Base-by-base conservation (phyloP, 495 filamentous ascomycete genomes). In the Tuber melanosporum region DNA sequence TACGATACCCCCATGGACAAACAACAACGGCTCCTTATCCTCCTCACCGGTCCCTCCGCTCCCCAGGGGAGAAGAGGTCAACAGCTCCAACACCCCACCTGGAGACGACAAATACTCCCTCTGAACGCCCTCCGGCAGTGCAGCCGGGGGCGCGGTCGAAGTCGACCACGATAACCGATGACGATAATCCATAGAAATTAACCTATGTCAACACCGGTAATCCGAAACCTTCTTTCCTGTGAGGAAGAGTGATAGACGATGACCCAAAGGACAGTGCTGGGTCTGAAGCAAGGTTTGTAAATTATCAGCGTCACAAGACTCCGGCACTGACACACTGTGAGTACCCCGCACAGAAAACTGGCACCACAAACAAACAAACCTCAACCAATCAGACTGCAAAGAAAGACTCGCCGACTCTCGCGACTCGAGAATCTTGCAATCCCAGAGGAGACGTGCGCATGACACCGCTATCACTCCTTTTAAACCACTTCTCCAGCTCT, bases 1-100 rank as follows among this genome's bases (percentile, higher is more conserved):
- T 22, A n/a, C n/a, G n/a, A n/a, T n/a, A 77, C 70, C 72, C 70
- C 70, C 75, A 78, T 79, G 75, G 19, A 74, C 32, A 79, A 78
- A 78, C 49, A 78, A 72, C 10, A 79, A 26, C 36, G 72, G 72
- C 15, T 72, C 46, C 46, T 52, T 74, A 26, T 39, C 42, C 39
- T 71, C 45, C 22, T 19, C 46, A 32, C 20, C 46, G 7, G 2
- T 17, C 15, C 39, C n/a, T 8, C 42, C 39, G 42, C 52, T n/a
- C 3, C 12, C 12, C 17, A 69, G 45, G 2, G 45, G 45, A 46
- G 12, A 71, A 32, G 74, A 73, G 71, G 71, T 69, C 41, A 77
- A 44, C 5, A 77, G 2, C 20, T 79, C 71, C 52, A 79, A 47
- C 22, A 17, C 19, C 15, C 77, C 75, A 57, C 66, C 75, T 1